Conservation (phyloP, 1,284 basidiomycete genomes). For the Caloboletus inedulis region DNA sequence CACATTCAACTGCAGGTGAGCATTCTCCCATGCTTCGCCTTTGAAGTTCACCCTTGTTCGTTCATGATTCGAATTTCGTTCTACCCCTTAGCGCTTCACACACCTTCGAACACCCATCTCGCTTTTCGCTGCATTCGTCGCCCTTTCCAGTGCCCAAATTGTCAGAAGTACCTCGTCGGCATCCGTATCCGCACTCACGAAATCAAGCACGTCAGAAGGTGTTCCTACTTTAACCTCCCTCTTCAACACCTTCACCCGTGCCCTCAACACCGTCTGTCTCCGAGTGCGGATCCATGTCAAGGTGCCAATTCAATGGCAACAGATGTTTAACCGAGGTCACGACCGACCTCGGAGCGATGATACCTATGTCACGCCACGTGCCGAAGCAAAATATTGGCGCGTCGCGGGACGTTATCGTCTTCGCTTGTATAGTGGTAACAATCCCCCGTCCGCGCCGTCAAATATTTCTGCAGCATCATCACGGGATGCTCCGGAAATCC, state of each 20-base stretch:
- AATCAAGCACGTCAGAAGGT: background rate
- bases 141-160: constrained; percentile 10
- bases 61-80: background rate
- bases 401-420: constrained; percentile 25
- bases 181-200: constrained; percentile 10
- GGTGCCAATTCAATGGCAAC: constrained; percentile 13
- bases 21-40: background rate
- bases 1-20: constrained; percentile 15
- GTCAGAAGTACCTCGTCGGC: background rate
- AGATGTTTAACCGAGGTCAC: background rate
- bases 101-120: constrained; percentile 5
- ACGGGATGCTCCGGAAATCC: background rate
- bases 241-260: constrained; percentile 9
- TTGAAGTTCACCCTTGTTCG: no score
- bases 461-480: background rate
- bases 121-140: constrained; percentile 8
- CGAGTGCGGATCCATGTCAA: constrained; percentile 11
- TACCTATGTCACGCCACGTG: constrained; percentile 22
- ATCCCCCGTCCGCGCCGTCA: background rate
- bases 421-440: constrained; percentile 28
- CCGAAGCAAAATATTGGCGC: constrained; percentile 34
- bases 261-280: constrained; percentile 20
- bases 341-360: background rate
- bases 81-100: constrained; percentile 5
- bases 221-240: constrained; percentile 6